Conservation (phyloP, 2,329 filamentous ascomycete species). For the Xylariaceae sp. region DNA sequence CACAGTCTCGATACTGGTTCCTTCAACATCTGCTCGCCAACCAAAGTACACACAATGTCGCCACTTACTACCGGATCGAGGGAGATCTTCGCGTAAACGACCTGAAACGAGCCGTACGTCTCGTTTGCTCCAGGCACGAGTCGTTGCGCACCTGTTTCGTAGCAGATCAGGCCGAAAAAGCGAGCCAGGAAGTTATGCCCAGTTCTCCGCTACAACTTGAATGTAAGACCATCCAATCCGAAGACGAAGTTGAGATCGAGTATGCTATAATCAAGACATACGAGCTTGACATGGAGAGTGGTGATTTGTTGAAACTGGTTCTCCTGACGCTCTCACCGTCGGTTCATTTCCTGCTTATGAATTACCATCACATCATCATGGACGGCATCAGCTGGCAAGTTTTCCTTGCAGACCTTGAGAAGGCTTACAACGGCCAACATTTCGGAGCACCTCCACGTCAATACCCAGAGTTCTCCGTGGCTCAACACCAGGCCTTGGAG, state of each 20-base stretch:
- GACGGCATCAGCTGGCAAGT: conserved; percentile 54
- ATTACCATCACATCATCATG: conserved; percentile 57
- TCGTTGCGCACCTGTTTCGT: too few relatives aligned
- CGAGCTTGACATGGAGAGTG: conserved; percentile 47
- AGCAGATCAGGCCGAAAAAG: too few relatives aligned
- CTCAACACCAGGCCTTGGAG: conserved; percentile 41
- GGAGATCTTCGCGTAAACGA: too few relatives aligned
- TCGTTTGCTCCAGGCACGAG: too few relatives aligned
- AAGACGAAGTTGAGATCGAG: conserved; percentile 40
- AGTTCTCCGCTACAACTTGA: conserved; percentile 39
- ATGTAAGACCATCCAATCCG: not conserved
- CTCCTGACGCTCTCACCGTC: conserved; percentile 44
- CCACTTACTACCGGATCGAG: too few relatives aligned
- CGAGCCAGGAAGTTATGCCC: too few relatives aligned
- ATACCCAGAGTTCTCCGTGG: conserved; percentile 44
- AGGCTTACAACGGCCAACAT: conserved; percentile 45
- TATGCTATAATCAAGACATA: conserved; percentile 43
- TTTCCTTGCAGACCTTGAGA: conserved; percentile 51
- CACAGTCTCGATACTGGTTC: too few relatives aligned
- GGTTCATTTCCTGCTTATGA: conserved; percentile 50
- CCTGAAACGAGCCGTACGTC: too few relatives aligned
- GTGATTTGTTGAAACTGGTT: conserved; percentile 43
- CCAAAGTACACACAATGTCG: too few relatives aligned
- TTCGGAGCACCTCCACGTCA: conserved; percentile 38
- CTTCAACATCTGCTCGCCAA: too few relatives aligned